Percentiles rank a stretch among this genome's conserved stretches.
Conservation (phyloP, 805 yeast species). For the Wickerhamiella siamensis region DNA sequence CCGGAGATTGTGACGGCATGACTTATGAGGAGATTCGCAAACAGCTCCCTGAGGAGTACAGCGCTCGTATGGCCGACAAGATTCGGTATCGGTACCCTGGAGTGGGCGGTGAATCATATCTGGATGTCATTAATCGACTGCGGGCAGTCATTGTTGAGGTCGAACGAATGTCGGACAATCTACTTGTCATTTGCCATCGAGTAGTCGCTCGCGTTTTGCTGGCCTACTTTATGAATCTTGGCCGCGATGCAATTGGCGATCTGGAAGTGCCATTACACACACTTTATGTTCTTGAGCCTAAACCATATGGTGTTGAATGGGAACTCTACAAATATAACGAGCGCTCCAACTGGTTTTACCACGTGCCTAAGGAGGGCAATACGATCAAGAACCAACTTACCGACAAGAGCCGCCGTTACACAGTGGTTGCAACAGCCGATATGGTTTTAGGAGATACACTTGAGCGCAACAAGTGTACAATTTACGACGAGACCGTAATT, state of each 20-base stretch:
- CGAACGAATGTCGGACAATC: conserved; percentile 81
- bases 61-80: conserved; percentile 60
- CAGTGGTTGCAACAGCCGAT: conserved; percentile 18
- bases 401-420: conserved; percentile 18
- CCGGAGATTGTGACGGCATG: conserved; percentile 86
- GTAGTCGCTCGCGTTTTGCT: conserved; percentile 78
- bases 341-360: conserved; percentile 55
- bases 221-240: conserved; percentile 77
- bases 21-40: conserved; percentile 76
- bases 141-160: conserved; percentile 85
- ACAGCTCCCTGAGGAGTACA: conserved; percentile 63
- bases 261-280: conserved; percentile 89
- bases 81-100: conserved; percentile 88
- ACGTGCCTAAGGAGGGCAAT: conserved; percentile 32
- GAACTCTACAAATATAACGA: conserved; percentile 79
- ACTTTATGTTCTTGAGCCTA: conserved; percentile 76
- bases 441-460: conserved; percentile 15
- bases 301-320: conserved; percentile 95
- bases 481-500: neutral
- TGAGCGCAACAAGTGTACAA: conserved; percentile 1
- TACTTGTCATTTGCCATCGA: conserved; percentile 71
- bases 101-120: conserved; percentile 88
- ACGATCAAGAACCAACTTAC: conserved; percentile 15
- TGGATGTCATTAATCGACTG: conserved; percentile 82
- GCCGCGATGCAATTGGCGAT: conserved; percentile 66